Percentiles rank a stretch among this genome's conserved stretches.
Conservation (phyloP, 2,329 filamentous ascomycete species). For the Penicillium glabrum region DNA sequence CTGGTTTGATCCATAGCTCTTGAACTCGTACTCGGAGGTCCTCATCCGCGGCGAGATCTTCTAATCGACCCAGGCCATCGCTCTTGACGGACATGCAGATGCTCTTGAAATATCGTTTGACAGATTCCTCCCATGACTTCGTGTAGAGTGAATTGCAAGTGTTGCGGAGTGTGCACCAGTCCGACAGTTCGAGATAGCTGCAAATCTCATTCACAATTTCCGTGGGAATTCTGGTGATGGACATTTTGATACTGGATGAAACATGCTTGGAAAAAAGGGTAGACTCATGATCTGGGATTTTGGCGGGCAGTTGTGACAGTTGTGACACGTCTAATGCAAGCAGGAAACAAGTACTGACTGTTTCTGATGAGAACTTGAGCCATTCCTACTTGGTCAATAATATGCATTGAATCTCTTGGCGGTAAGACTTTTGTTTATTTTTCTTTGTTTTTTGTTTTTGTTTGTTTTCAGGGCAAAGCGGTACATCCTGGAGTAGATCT, state of each 20-base stretch:
- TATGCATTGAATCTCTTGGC: background rate
- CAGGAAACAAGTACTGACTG: background rate
- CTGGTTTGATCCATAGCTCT: background rate
- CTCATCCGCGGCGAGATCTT: background rate
- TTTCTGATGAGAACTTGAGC: background rate
- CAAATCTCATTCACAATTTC: background rate
- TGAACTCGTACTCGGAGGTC: background rate
- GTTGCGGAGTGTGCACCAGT: background rate
- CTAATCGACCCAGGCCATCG: background rate
- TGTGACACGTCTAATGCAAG: background rate
- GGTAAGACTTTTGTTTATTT: no score
- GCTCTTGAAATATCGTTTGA: background rate
- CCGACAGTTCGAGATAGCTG: background rate
- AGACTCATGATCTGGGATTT: background rate
- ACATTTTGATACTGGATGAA: background rate
- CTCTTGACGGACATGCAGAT: background rate
- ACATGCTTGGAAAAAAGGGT: background rate
- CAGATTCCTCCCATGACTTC: background rate
- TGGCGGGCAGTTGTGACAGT: background rate
- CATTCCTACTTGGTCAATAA: background rate
- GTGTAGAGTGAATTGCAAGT: background rate
- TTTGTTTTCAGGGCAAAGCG: no score
- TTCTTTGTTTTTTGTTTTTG: no score
- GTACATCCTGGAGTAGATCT: no score
- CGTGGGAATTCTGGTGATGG: background rate